Conservation (phyloP, 371 early-diverging fungal species). For the Parasitella parasitica region DNA sequence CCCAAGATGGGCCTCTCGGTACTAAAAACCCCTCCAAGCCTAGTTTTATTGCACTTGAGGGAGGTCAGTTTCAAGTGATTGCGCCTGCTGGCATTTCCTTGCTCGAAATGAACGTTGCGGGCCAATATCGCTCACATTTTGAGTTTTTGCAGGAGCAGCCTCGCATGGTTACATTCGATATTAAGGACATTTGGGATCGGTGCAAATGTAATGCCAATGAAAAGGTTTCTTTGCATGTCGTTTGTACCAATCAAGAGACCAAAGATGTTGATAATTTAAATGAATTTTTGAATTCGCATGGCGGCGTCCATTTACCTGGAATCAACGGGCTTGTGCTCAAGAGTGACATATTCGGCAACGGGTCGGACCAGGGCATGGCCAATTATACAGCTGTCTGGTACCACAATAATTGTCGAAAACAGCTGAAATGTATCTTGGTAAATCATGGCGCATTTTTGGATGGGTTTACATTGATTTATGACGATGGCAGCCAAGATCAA, state of each 20-base stretch:
- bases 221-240: constrained; percentile 36
- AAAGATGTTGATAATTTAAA: constrained; percentile 30
- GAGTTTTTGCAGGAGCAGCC: constrained; percentile 52
- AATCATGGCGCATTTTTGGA: constrained; percentile 54
- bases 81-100: constrained; percentile 54
- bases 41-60: constrained; percentile 33
- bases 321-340: constrained; percentile 33
- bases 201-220: constrained; percentile 28
- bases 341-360: constrained; percentile 17
- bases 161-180: background rate
- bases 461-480: constrained; percentile 45
- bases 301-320: constrained; percentile 28
- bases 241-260: constrained; percentile 36
- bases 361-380: constrained; percentile 4
- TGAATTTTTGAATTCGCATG: constrained; percentile 24
- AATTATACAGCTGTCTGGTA: constrained; percentile 1
- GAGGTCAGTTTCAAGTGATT: constrained; percentile 36
- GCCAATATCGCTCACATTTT: constrained; percentile 47
- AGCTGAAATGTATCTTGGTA: constrained; percentile 32
- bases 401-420: background rate
- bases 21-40: constrained; percentile 10
- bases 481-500: constrained; percentile 37
- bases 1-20: constrained; percentile 45
- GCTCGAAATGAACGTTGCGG: constrained; percentile 57
- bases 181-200: constrained; percentile 20